These are phyloP conservation scores for Trifolium pratense DNA, from an alignment of 306 rosid genomes.

Conservation along the genomic window DNA sequence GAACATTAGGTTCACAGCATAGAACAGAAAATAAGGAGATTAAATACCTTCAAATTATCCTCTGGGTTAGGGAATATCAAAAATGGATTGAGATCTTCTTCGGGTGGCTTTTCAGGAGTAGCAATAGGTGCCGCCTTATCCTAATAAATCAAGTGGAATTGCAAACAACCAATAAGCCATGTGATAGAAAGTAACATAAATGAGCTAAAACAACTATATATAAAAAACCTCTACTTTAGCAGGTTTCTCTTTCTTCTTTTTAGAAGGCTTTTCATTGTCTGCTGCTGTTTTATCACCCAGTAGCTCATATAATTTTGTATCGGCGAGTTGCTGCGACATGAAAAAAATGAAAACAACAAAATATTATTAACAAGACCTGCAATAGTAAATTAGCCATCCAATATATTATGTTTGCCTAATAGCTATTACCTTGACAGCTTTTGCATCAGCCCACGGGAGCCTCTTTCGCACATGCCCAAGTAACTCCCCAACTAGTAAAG, in stretches of 20 bases:
- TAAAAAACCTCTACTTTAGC: constrained; percentile 78
- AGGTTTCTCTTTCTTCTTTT: constrained; percentile 90
- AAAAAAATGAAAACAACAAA: constrained; percentile 27
- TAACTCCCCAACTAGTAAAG: constrained; percentile 82
- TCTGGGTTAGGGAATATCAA: constrained; percentile 79
- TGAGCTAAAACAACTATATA: constrained; percentile 17
- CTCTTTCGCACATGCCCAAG: constrained; percentile 82
- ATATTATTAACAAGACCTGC: not conserved
- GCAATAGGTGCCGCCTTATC: constrained; percentile 59
- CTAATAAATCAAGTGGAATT: constrained; percentile 46
- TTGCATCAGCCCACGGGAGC: constrained; percentile 97
- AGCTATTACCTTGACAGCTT: constrained; percentile 78
- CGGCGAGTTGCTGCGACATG: constrained; percentile 64
- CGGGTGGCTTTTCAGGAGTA: constrained; percentile 68
- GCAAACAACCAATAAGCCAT: constrained; percentile 22
- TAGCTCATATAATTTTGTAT: constrained; percentile 72
- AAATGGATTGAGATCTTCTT: constrained; percentile 89
- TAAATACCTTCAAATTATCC: constrained; percentile 79
- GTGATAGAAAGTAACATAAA: constrained; percentile 31
- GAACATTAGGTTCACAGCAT: not conserved
- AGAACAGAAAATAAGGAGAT: constrained; percentile 34
- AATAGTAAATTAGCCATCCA: constrained; percentile 28
- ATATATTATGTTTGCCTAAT: not conserved
- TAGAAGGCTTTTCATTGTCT: constrained; percentile 81
- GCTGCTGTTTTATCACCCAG: constrained; percentile 94